phyloP scores from a whole-genome alignment of 805 yeast genomes.

The Yamadazyma philogaea region DNA sequence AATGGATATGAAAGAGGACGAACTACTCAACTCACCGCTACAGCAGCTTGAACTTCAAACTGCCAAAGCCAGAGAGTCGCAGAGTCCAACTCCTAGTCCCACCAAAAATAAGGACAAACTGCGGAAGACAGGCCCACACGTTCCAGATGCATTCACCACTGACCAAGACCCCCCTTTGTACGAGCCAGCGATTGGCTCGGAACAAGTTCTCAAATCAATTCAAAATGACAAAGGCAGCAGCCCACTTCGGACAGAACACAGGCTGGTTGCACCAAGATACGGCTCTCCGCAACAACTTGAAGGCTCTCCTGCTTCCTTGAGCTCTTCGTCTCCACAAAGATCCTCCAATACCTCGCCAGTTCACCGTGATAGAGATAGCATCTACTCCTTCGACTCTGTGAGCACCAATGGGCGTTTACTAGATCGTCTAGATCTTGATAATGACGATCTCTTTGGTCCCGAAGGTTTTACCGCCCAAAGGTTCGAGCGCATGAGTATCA shows the following conservation, averaged over 20 bases:
- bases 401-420: slow-evolving; percentile 41
- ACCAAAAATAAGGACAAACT: not conserved
- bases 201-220: too few species aligned
- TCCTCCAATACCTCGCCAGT: not conserved
- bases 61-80: slow-evolving; percentile 14
- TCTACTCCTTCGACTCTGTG: slow-evolving; percentile 44
- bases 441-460: slow-evolving; percentile 20
- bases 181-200: too few species aligned
- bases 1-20: slow-evolving; percentile 5
- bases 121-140: not conserved
- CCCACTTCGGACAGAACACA: too few species aligned
- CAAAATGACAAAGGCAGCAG: too few species aligned
- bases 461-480: slow-evolving; percentile 10
- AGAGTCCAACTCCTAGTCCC: slow-evolving; percentile 9
- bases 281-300: too few species aligned
- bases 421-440: slow-evolving; percentile 34
- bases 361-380: slow-evolving; percentile 30
- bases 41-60: slow-evolving; percentile 22
- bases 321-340: not conserved
- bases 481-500: slow-evolving; percentile 9
- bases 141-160: too few species aligned
- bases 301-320: not conserved
- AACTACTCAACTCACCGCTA: slow-evolving; percentile 18
- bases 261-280: too few species aligned
- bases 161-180: too few species aligned